phyloP scores from a whole-genome alignment of 1,284 basidiomycete genomes.

The Cutaneotrichosporon sp. region DNA sequence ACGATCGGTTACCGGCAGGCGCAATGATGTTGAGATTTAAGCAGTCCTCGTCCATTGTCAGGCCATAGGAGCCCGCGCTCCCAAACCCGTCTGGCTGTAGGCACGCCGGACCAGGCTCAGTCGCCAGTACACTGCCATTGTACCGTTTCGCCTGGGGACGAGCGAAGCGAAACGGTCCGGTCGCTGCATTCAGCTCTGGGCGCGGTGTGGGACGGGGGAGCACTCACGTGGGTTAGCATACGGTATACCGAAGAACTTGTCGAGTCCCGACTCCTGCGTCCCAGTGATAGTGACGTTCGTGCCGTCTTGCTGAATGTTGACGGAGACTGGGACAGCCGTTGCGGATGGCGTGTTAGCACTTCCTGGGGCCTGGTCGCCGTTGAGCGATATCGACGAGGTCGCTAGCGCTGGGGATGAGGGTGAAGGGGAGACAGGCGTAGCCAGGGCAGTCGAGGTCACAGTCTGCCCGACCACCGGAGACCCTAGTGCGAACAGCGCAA shows the following conservation, averaged over 20 bases:
- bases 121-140: constrained; percentile 36
- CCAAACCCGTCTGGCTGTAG: constrained; percentile 27
- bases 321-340: background rate
- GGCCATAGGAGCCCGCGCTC: constrained; percentile 10
- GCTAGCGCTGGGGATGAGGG: background rate
- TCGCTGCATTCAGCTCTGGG: constrained; percentile 51
- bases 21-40: constrained; percentile 52
- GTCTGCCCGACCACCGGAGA: background rate
- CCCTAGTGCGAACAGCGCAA: background rate
- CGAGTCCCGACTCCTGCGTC: background rate
- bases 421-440: background rate
- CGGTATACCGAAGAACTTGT: constrained; percentile 19
- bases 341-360: background rate
- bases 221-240: constrained; percentile 18
- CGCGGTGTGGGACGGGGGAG: background rate
- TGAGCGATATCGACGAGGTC: background rate
- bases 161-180: constrained; percentile 54
- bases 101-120: constrained; percentile 37
- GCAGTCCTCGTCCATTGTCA: constrained; percentile 51
- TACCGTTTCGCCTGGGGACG: constrained; percentile 31
- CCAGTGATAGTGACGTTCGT: constrained; percentile 33
- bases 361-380: background rate
- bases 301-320: background rate
- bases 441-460: background rate
- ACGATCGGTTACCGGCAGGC: constrained; percentile 18